Base-by-base conservation (phyloP, 2,329 filamentous ascomycete species). In the Aspergillus sp. region DNA sequence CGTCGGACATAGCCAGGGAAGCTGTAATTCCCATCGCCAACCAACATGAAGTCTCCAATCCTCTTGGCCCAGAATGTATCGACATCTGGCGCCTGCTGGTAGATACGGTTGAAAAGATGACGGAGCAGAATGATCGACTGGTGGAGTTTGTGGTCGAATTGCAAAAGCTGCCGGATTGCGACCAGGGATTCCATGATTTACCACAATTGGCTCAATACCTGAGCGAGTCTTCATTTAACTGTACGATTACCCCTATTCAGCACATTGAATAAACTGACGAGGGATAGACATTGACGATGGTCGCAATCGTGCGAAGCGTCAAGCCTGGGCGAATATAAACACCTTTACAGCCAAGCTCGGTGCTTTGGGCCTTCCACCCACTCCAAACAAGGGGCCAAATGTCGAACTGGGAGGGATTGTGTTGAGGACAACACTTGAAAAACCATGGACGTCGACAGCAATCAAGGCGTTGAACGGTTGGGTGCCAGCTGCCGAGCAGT, bases 401-500 rank as follows among this genome's bases (percentile, higher is more conserved):
- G 19, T 19, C 19, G 19, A 19, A 19, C 19, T 19, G 19, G 19
- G 19, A 19, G 19, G 19, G 19, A 19, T n/a, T 11, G 29, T 40
- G 10, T 26, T 40, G 12, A 31, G 38, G 32, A 40, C 12, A 29
- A 40, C 38, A 27, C 38, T 40, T 10, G 38, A 40, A 26, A 40
- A 40, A 11, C 38, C 38, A 1, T 40, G 38, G 38, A 29, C 29
- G 19, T 13, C 38, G 32, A 26, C 29, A 32, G 38, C 31, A 10
- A 40, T 40, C 38, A 26, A 40, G 19, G 28, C 35, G 4, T 31
- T 45, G 11, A 27, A 48, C 40, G 45, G 42, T 5, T 42, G 27
- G 30, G 42, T 47, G 12, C 42, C 42, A 1, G 39, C 42, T 26
- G 45, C 39, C 10, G 45, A 34, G 10, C 33, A 38, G 36, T 45